Evolutionary conservation across 352 stramenopile species (phyloP).

Genomic region (Globisporangium nagaii): DNA sequence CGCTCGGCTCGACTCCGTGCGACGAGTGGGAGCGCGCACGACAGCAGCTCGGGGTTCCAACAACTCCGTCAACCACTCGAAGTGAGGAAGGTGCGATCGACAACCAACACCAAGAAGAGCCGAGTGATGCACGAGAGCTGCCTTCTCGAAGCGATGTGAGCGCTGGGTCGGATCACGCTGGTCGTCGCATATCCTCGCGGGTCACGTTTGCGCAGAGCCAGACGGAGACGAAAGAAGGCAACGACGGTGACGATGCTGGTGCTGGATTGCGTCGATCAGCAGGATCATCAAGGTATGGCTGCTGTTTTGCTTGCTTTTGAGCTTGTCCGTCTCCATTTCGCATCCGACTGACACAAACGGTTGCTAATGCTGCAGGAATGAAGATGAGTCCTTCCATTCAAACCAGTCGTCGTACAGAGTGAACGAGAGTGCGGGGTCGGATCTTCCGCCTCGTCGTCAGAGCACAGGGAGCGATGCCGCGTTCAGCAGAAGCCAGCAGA

Average conservation of each 20-base stretch:
- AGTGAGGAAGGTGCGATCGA: not conserved
- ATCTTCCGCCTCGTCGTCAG: not conserved
- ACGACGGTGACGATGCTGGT: not conserved
- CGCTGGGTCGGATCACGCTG: not conserved
- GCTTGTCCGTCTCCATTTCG: not conserved
- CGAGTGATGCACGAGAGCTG: not conserved
- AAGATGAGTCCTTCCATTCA: not conserved
- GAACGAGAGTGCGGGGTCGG: not conserved
- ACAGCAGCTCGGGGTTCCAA: slow-evolving; percentile 24
- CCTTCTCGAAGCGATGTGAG: not conserved
- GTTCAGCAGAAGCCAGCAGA: not conserved
- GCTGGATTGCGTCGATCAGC: not conserved
- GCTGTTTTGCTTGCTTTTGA: not conserved
- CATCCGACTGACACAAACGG: not conserved
- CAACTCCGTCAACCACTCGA: not conserved
- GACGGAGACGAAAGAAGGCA: not conserved
- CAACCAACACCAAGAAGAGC: not conserved
- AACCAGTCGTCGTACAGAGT: not conserved
- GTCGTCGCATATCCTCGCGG: not conserved
- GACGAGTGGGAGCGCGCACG: slow-evolving; percentile 35
- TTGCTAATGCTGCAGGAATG: not conserved
- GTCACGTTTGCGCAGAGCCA: slow-evolving; percentile 1
- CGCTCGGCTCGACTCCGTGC: slow-evolving; percentile 23
- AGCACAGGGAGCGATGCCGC: not conserved
- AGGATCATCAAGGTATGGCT: not conserved